Evolutionary conservation across 2,329 filamentous ascomycete genomes (phyloP).

Genomic region (Pestalotiopsis sp.): DNA sequence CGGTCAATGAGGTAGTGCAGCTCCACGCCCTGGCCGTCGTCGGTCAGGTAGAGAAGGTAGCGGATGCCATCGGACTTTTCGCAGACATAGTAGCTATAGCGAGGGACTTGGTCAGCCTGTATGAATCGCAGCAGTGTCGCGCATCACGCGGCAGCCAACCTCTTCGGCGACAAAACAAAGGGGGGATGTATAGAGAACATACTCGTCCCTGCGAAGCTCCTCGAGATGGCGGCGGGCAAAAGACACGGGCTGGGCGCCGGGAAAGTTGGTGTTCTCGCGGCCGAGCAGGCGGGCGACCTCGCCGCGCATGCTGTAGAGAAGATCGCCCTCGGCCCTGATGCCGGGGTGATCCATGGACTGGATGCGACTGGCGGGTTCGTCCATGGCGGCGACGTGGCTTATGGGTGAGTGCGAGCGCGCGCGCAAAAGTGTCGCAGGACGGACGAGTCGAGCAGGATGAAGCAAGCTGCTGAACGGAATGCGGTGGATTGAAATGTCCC

Average conservation of each 20-base stretch:
- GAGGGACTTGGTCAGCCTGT: background rate
- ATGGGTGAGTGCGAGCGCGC: background rate
- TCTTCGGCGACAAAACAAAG: background rate
- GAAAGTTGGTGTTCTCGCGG: slow-evolving; percentile 71
- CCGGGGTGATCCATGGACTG: slow-evolving; percentile 63
- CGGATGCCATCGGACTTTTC: slow-evolving; percentile 98
- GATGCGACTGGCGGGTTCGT: slow-evolving; percentile 31
- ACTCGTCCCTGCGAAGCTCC: slow-evolving; percentile 78
- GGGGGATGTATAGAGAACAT: background rate
- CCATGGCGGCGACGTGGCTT: slow-evolving; percentile 1
- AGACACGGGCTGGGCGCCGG: slow-evolving; percentile 92
- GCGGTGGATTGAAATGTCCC: background rate
- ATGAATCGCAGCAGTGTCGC: background rate
- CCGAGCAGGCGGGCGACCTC: slow-evolving; percentile 79
- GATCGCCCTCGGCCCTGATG: slow-evolving; percentile 63
- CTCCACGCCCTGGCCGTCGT: slow-evolving; percentile 63
- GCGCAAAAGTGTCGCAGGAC: background rate
- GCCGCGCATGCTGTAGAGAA: slow-evolving; percentile 65
- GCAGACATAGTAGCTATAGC: slow-evolving; percentile 83
- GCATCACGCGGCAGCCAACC: slow-evolving; percentile 41
- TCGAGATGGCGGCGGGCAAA: slow-evolving; percentile 81
- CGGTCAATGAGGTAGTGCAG: slow-evolving; percentile 94
- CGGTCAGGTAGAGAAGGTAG: slow-evolving; percentile 88
- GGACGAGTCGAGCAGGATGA: background rate
- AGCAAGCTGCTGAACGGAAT: background rate